Base-by-base conservation (phyloP, 2,329 filamentous ascomycete species). In the Elsinoe batatas region DNA sequence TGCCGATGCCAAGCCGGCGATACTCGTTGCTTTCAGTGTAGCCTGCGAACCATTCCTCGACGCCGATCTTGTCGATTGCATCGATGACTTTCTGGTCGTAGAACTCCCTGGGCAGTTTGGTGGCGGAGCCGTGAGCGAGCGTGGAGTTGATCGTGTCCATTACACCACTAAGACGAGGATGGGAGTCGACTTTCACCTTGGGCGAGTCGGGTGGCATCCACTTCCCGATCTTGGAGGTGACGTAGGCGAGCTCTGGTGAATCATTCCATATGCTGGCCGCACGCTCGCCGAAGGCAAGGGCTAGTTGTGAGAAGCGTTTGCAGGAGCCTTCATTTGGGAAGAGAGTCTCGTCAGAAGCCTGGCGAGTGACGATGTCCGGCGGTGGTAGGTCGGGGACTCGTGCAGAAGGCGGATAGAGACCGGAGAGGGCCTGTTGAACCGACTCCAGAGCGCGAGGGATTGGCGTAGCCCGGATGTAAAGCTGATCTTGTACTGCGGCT, bases 141-240 rank as follows among this genome's bases (percentile, higher is more conserved):
- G 89, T 95, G 5, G 88, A 82, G 67, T 96, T 97, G 65, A 97
- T 80, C 0, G 88, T 93, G 71, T 98, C 93, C 86, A 95, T 89
- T 64, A 98, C 85, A 54, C 93, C 93, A 5, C 84, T 90, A 11
- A 97, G 76, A 43, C 91, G 79, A 0, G 93, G 93, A 58, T 85
- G 84, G 1, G 84, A 84, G 69, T 96, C 90, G 7, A 97, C 88
- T 22, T 86, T 87, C 7, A 96, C 83, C 37, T 78, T 77, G 10
- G 79, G 79, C 30, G 68, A 67, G 44, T 78, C 77, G 6, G 82
- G 77, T 0, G 89, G 88, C 87, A 97, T 95, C 82, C 86, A 95
- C 68, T 87, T 89, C 35, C 85, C 83, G 54, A 91, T 82, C 58
- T 87, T 72, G 58, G 80, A 83, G 63, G 86, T 90, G 20, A 96